Base-by-base conservation (phyloP, 345 rosid species). In the Corchorus capsularis region DNA sequence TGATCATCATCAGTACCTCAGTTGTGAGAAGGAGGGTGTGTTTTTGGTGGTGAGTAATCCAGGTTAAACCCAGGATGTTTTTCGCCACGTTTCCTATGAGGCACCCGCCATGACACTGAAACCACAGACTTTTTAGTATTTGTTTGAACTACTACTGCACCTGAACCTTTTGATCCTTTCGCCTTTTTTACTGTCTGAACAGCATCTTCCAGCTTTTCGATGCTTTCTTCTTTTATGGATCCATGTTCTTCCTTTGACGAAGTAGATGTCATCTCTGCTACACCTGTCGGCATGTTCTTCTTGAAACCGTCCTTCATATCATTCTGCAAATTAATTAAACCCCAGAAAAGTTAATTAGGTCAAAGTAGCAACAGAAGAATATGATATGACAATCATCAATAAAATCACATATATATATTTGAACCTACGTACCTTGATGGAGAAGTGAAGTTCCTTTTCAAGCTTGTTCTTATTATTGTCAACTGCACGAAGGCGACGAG, bases 11-110 rank as follows among this genome's bases (percentile, higher is more conserved):
- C 45, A n/a, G n/a, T n/a, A 15, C 8, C 17, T 84, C 85, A 92
- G 81, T 92, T 92, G 79, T 92, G 97, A 57, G 90, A 86, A 76
- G 97, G 97, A 32, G 97, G 97, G 72, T 92, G 97, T 13, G 90
- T 92, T 71, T 86, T 88, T 15, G 97, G 97, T 39, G 90, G 90
- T 74, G 89, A 71, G 80, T 92, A 92, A 59, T 92, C 97, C 43
- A 90, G 84, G 79, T 83, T 86, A 76, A 92, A 92, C 68, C 82
- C 89, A n/a, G 94, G 94, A 52, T 84, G 83, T 67, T 86, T 85
- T 39, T 80, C 86, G 5, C 81, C 86, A 5, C 69, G 84, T 75
- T 88, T 89, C 73, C 79, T 79, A 72, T 80, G 86, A 63, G 92
- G 92, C 79, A 92, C 83, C 20, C 71, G 79, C 94, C 91, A 90